phyloP scores from a whole-genome alignment of 2,329 filamentous ascomycete species.

The Aquanectria penicillioides region DNA sequence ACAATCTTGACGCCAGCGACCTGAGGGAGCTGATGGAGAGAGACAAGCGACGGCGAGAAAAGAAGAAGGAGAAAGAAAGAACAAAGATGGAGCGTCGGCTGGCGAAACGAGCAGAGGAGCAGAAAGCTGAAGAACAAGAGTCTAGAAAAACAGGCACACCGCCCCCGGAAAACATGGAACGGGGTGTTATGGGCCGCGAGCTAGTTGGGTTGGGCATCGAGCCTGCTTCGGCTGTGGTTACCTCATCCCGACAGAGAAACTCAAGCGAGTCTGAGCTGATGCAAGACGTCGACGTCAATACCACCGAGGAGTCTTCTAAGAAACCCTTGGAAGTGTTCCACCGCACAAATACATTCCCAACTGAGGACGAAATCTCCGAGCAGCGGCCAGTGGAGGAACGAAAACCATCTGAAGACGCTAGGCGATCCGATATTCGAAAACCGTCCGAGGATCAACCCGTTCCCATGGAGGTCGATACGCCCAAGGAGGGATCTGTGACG shows the following conservation, averaged over 20 bases:
- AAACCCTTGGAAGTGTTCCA: constrained; percentile 44
- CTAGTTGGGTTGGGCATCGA: constrained; percentile 66
- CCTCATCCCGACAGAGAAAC: constrained; percentile 61
- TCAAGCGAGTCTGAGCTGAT: constrained; percentile 37
- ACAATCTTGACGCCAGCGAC: constrained; percentile 85
- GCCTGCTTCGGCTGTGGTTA: constrained; percentile 63
- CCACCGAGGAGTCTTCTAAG: constrained; percentile 25
- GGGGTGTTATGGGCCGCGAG: constrained; percentile 69
- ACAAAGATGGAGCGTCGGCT: constrained; percentile 74
- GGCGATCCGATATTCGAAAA: too few species aligned
- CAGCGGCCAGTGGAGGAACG: constrained; percentile 12
- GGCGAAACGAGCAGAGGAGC: constrained; percentile 73
- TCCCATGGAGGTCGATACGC: constrained; percentile 35
- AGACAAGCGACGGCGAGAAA: constrained; percentile 82
- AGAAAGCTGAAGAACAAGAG: constrained; percentile 66
- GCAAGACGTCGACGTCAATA: constrained; percentile 35
- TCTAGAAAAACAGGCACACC: constrained; percentile 61
- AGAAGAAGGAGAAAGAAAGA: constrained; percentile 74
- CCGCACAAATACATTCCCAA: constrained; percentile 40
- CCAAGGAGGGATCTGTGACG: constrained; percentile 33
- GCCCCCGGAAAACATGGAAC: constrained; percentile 66
- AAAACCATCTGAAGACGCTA: background rate
- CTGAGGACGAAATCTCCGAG: constrained; percentile 13
- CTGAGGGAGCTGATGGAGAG: constrained; percentile 90
- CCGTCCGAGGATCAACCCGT: constrained; percentile 26